Conservation (phyloP, 2,329 filamentous ascomycete species). For the Phialophora chinensis region DNA sequence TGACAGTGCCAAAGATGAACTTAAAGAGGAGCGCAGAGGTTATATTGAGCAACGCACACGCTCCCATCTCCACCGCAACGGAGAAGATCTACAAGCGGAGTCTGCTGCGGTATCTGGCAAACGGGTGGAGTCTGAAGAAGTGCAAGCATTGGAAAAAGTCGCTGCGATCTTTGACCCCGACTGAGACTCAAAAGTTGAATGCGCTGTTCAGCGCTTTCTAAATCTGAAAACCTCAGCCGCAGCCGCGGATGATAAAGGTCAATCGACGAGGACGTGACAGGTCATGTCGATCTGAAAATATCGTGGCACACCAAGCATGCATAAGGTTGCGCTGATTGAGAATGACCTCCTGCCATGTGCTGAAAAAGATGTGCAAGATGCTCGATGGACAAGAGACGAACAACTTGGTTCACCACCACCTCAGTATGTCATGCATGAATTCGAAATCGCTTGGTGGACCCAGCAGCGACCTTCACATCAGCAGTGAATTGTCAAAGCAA, state of each 20-base stretch:
- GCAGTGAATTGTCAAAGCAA: constrained; percentile 16
- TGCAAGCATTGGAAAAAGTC: constrained; percentile 40
- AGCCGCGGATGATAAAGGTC: not conserved
- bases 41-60: constrained; percentile 84
- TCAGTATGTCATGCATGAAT: constrained; percentile 35
- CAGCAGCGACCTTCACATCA: not conserved
- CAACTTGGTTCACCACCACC: constrained; percentile 31
- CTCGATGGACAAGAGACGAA: constrained; percentile 26
- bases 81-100: constrained; percentile 34
- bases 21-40: constrained; percentile 72
- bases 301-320: constrained; percentile 12
- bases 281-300: constrained; percentile 11
- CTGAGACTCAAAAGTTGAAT: constrained; percentile 18
- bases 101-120: constrained; percentile 29
- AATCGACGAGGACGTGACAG: constrained; percentile 11
- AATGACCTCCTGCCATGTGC: constrained; percentile 12
- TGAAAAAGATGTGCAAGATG: constrained; percentile 20
- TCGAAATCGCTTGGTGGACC: constrained; percentile 30
- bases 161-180: constrained; percentile 38
- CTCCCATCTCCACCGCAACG: constrained; percentile 71
- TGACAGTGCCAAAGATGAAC: constrained; percentile 55
- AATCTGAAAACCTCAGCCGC: not conserved
- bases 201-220: not conserved
- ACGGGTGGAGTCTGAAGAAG: constrained; percentile 35
- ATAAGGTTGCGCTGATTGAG: constrained; percentile 20